These are phyloP conservation scores for Yamadazyma akitaensis DNA, from an alignment of 805 yeast genomes.

Conservation along the genomic window DNA sequence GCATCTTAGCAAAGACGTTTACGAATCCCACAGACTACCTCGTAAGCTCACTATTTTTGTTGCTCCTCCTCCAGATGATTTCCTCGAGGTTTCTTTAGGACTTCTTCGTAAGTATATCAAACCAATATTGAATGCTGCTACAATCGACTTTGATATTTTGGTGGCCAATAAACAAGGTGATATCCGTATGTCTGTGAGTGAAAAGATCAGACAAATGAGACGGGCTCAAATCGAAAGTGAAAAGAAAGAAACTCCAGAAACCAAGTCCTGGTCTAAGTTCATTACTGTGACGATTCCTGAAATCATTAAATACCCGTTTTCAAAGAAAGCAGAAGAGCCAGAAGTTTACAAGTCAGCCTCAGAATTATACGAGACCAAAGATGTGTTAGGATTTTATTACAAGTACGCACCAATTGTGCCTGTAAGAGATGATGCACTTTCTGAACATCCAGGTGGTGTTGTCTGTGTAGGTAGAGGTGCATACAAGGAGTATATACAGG, in stretches of 20 bases:
- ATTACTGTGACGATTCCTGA: constrained; percentile 16
- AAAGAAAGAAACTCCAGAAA: constrained; percentile 7
- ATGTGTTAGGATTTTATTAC: constrained; percentile 58
- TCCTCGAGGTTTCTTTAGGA: constrained; percentile 66
- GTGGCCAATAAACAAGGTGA: constrained; percentile 87
- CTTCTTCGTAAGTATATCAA: constrained; percentile 77
- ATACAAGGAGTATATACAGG: constrained; percentile 84
- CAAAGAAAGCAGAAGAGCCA: constrained; percentile 3
- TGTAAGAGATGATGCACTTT: constrained; percentile 44
- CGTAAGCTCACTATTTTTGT: constrained; percentile 78
- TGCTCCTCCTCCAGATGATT: constrained; percentile 98
- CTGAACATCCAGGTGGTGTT: constrained; percentile 72
- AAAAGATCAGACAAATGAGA: constrained; percentile 70
- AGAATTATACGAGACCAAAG: constrained; percentile 38
- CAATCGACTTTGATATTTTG: constrained; percentile 75
- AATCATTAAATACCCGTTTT: constrained; percentile 6
- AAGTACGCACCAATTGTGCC: constrained; percentile 26
- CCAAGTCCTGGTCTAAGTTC: constrained; percentile 24
- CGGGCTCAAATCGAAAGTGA: constrained; percentile 24
- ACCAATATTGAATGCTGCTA: constrained; percentile 81
- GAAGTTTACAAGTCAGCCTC: constrained; percentile 17
- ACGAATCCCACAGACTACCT: constrained; percentile 51
- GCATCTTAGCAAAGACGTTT: constrained; percentile 44
- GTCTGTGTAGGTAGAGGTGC: constrained; percentile 95
- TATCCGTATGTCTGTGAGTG: constrained; percentile 77